Evolutionary conservation across 768 basidiomycete species (phyloP), one percentile per base, ranked within the genome.

Genomic region (Podaxis sp.): DNA sequence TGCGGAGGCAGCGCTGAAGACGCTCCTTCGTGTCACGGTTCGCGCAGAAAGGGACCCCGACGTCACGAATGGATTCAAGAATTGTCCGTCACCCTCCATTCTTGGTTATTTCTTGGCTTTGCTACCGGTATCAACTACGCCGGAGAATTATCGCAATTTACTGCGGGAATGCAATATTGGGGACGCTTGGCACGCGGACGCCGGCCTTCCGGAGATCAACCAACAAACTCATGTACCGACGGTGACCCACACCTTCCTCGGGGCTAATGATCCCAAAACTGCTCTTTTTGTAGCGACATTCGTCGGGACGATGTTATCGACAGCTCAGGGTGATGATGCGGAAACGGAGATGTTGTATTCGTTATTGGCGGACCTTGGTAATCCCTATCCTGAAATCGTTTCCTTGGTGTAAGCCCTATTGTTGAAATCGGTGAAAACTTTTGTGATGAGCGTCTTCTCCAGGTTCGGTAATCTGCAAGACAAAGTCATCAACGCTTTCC

Each of bases 331-430:
- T 2, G 91, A 93, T 65, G 91, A 93, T 66, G 78, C 81, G 1
- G 95, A 97, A 74, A 88, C 88, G 2, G 85, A 93, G 71, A 88
- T 95, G 43, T 73, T 96, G 50, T 95, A 90, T 72, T 80, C 81
- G 52, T 71, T 96, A 36, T 79, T 97, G 33, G 84, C 90, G 33
- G 88, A 93, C 47, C 82, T 93, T 13, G 83, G 86, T 15, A 74
- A 75, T 6, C 73, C 78, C 8, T 89, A 85, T 72, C 93, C 93
- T 1, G 90, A 94, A 19, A 81, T 87, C 22, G 78, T 93, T 24
- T 76, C 85, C 1, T 80, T 92, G 70, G 82, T 84, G 93, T 94
- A 77, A 64, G 93, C 84, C 12, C 25, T 40, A 46, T 66, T 43
- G 62, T 58, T 50, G 15, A 11, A 22, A 6, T 4, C 22, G 13